phyloP scores from a whole-genome alignment of 164 flowering plant species.

The Vitis rupestris region DNA sequence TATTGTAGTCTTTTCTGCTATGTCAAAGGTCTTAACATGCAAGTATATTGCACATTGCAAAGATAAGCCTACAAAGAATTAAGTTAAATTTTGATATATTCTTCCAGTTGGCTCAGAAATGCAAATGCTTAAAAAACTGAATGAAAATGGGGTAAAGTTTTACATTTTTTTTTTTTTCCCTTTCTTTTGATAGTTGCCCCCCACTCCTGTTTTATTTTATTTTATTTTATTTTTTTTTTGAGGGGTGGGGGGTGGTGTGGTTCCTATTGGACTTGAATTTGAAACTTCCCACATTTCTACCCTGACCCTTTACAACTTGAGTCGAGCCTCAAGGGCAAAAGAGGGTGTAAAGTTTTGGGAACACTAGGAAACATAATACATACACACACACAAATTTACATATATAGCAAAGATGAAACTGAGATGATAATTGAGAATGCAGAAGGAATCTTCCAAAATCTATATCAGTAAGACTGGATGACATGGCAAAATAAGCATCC shows the following conservation, averaged over 20 bases:
- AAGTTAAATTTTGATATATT: background rate
- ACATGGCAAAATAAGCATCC: background rate
- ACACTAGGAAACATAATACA: background rate
- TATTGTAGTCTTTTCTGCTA: background rate
- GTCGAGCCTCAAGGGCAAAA: too few relatives aligned
- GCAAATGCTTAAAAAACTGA: background rate
- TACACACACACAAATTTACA: background rate
- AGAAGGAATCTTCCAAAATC: background rate
- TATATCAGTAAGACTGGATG: background rate
- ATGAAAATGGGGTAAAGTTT: background rate
- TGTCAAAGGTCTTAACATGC: background rate
- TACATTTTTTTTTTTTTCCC: too few relatives aligned
- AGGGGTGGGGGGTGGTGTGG: too few relatives aligned
- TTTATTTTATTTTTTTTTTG: too few relatives aligned
- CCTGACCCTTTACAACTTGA: too few relatives aligned
- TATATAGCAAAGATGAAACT: background rate
- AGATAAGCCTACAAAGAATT: background rate
- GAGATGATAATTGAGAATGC: background rate
- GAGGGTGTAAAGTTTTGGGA: too few relatives aligned
- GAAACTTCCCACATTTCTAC: too few relatives aligned
- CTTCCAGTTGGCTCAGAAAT: background rate
- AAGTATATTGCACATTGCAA: too few relatives aligned
- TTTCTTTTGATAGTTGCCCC: too few relatives aligned
- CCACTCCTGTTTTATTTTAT: too few relatives aligned
- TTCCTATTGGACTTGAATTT: too few relatives aligned